These are phyloP conservation scores for Amanita pallidorosea DNA, from an alignment of 768 basidiomycete genomes.

Conservation along the genomic window DNA sequence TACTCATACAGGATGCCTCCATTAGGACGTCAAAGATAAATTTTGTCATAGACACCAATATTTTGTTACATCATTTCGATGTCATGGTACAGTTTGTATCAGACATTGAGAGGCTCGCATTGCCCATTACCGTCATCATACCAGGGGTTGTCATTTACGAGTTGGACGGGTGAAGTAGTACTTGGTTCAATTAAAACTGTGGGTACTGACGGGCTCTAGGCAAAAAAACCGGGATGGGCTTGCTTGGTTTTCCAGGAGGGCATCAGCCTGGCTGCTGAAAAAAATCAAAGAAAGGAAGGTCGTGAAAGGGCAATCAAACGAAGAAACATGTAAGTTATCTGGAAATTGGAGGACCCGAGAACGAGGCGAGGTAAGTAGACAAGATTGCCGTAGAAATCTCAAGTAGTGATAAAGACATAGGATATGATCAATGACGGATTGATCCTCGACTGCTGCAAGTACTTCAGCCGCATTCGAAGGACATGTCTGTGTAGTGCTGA, in stretches of 20 bases:
- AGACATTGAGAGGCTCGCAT: constrained; percentile 37
- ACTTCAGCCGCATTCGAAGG: constrained; percentile 37
- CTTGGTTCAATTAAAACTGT: not conserved
- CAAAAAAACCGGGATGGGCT: constrained; percentile 35
- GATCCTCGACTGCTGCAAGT: constrained; percentile 69
- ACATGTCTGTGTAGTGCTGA: constrained; percentile 63
- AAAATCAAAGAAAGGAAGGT: constrained; percentile 45
- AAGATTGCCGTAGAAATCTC: not conserved
- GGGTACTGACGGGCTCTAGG: constrained; percentile 14
- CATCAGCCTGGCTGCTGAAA: constrained; percentile 57
- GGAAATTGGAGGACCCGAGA: constrained; percentile 49
- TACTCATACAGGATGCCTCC: constrained; percentile 22
- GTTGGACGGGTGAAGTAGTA: constrained; percentile 49
- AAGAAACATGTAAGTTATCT: constrained; percentile 51
- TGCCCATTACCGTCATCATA: constrained; percentile 55
- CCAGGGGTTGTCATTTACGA: constrained; percentile 71
- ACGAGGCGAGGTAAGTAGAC: constrained; percentile 29
- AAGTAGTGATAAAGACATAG: constrained; percentile 8
- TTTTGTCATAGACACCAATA: constrained; percentile 72
- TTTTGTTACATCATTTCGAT: constrained; percentile 59
- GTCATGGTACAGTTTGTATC: constrained; percentile 53
- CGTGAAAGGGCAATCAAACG: constrained; percentile 51
- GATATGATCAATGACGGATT: constrained; percentile 52
- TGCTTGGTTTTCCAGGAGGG: constrained; percentile 59
- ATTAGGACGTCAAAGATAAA: constrained; percentile 30